A percentile compares a stretch with the other conserved stretches of the same genome.
These are phyloP conservation scores for Gymnopus androsaceus DNA, from an alignment of 1,284 basidiomycete species.

Conservation along the genomic window DNA sequence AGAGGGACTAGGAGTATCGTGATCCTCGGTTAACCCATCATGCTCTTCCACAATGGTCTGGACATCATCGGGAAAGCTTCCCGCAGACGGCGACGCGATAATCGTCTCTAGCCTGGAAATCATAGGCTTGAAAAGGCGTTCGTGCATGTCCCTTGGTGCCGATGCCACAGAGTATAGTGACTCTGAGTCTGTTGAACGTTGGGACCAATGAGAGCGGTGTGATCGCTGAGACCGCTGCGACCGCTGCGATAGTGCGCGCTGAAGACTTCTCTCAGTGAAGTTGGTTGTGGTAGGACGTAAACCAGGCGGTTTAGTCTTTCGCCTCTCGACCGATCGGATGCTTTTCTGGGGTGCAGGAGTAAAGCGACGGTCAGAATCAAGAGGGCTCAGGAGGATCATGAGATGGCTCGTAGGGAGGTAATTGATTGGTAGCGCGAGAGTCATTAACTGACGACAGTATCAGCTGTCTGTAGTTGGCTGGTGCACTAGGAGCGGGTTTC, in stretches of 20 bases:
- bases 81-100: conserved; percentile 5
- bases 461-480: background rate
- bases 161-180: conserved; percentile 44
- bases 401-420: too few species aligned
- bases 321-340: background rate
- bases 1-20: too few species aligned
- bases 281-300: background rate
- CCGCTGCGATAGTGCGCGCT: background rate
- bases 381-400: too few species aligned
- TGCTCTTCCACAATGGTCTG: too few species aligned
- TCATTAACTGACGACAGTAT: background rate
- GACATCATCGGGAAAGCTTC: background rate
- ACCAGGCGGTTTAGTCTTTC: background rate
- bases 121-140: conserved; percentile 18
- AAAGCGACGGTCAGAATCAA: too few species aligned
- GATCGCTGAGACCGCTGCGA: too few species aligned
- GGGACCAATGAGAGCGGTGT: background rate
- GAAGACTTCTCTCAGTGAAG: background rate
- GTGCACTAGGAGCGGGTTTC: background rate
- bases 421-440: too few species aligned
- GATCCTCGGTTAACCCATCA: too few species aligned
- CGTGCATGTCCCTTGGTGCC: conserved; percentile 34
- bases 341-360: background rate
- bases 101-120: conserved; percentile 9
- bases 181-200: conserved; percentile 31